Evolutionary conservation across 176 grass and related monocot genomes (phyloP).

Genomic region (Oryza rufipogon): DNA sequence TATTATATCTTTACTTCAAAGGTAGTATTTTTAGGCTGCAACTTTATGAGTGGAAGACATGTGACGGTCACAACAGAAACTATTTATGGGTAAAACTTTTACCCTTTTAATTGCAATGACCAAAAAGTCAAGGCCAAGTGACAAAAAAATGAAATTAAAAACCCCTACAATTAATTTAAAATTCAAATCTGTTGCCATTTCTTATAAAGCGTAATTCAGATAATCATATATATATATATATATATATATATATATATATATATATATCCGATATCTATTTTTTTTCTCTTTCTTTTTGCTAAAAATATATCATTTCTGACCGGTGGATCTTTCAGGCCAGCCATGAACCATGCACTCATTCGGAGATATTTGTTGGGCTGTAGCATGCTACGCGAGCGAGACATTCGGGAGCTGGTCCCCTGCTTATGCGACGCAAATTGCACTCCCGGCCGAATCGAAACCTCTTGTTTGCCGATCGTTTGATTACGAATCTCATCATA

Average conservation of each 20-base stretch:
- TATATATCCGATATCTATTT: not conserved
- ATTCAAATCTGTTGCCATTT: too few species aligned
- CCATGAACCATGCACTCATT: not conserved
- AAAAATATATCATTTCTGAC: not conserved
- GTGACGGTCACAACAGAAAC: too few species aligned
- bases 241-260: not conserved
- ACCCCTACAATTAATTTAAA: not conserved
- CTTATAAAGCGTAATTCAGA: too few species aligned
- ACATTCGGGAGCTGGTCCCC: not conserved
- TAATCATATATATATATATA: not conserved
- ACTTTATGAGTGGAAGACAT: too few species aligned
- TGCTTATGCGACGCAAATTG: not conserved
- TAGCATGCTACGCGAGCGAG: not conserved
- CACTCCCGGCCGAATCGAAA: not conserved
- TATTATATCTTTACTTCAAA: too few species aligned
- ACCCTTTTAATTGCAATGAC: too few species aligned
- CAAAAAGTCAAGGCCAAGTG: too few species aligned
- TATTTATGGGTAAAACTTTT: too few species aligned
- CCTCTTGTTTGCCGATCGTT: not conserved
- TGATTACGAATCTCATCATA: slow-evolving; percentile 11
- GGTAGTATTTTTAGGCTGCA: too few species aligned
- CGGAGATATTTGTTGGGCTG: slow-evolving; percentile 7
- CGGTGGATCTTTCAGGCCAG: not conserved
- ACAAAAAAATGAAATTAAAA: too few species aligned
- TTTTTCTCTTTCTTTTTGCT: too few species aligned